These are phyloP conservation scores for Vachellia pachyceras DNA, from an alignment of 306 rosid genomes.

Conservation along the genomic window DNA sequence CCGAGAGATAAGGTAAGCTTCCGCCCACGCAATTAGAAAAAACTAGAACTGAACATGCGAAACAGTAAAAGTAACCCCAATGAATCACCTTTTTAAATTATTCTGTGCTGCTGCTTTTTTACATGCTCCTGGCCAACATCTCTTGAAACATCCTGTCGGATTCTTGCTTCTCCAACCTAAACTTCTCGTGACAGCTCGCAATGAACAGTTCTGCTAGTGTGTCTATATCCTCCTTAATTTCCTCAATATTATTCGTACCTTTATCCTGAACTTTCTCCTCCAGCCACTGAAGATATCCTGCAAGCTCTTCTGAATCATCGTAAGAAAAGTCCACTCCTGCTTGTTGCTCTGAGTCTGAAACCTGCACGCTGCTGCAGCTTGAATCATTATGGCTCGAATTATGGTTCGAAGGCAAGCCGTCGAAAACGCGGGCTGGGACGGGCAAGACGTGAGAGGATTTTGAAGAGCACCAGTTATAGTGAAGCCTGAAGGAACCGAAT, in stretches of 20 bases:
- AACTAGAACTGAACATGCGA: neutral
- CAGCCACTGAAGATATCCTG: slow-evolving; percentile 83
- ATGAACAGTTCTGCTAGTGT: slow-evolving; percentile 80
- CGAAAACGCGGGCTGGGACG: slow-evolving; percentile 53
- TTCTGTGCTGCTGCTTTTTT: neutral
- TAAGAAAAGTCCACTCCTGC: slow-evolving; percentile 14
- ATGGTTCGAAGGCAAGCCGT: slow-evolving; percentile 41
- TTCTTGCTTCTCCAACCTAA: slow-evolving; percentile 87
- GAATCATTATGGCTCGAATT: slow-evolving; percentile 52
- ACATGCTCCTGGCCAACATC: slow-evolving; percentile 71
- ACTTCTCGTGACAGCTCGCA: slow-evolving; percentile 77
- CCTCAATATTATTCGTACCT: neutral
- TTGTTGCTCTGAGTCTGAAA: slow-evolving; percentile 24
- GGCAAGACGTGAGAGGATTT: slow-evolving; percentile 64
- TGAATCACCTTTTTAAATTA: neutral
- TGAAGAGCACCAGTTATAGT: slow-evolving; percentile 88
- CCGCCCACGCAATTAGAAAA: slow-evolving; percentile 22
- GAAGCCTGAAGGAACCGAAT: slow-evolving; percentile 86
- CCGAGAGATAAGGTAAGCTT: slow-evolving; percentile 8
- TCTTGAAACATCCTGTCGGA: slow-evolving; percentile 80
- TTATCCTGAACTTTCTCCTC: slow-evolving; percentile 58
- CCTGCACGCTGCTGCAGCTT: slow-evolving; percentile 40
- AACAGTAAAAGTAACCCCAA: slow-evolving; percentile 20
- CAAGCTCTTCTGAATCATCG: slow-evolving; percentile 55
- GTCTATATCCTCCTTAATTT: slow-evolving; percentile 61